phyloP scores from a whole-genome alignment of 1,284 basidiomycete species.

The Fomitopsis pinicola region DNA sequence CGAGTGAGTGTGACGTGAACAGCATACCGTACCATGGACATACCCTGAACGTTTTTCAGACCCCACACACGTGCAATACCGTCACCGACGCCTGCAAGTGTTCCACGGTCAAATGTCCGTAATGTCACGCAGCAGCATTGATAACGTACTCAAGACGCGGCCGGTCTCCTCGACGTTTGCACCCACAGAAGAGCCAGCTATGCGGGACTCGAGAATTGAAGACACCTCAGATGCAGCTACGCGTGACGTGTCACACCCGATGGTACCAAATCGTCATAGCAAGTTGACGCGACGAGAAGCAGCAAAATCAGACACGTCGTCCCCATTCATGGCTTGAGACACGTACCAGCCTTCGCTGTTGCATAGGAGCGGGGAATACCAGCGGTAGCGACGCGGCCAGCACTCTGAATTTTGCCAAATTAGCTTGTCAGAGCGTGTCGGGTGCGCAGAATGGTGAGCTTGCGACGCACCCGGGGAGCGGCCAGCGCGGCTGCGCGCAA shows the following conservation, averaged over 20 bases:
- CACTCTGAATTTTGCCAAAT: constrained; percentile 37
- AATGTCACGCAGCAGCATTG: neutral
- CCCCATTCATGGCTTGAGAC: constrained; percentile 3
- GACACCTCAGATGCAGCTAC: constrained; percentile 98
- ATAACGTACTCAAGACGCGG: constrained; percentile 86
- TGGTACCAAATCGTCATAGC: constrained; percentile 10
- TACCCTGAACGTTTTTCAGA: constrained; percentile 88
- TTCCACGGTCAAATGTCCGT: neutral
- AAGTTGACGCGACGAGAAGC: neutral
- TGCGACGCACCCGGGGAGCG: constrained; percentile 51
- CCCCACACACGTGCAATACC: constrained; percentile 99
- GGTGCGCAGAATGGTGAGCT: constrained; percentile 13
- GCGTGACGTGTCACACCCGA: constrained; percentile 41
- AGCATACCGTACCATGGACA: constrained; percentile 15
- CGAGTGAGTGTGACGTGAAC: constrained; percentile 6
- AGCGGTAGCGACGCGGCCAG: constrained; percentile 40
- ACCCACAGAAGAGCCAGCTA: constrained; percentile 86
- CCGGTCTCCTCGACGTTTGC: constrained; percentile 99
- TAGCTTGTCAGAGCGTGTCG: constrained; percentile 7
- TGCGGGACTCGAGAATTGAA: constrained; percentile 97
- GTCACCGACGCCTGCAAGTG: constrained; percentile 87
- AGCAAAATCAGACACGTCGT: neutral
- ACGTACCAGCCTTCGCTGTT: constrained; percentile 94
- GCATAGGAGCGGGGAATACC: constrained; percentile 82
- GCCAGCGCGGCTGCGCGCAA: constrained; percentile 71